These are phyloP conservation scores for Daedaleopsis sinensis DNA, from an alignment of 768 basidiomycete genomes.

Conservation along the genomic window DNA sequence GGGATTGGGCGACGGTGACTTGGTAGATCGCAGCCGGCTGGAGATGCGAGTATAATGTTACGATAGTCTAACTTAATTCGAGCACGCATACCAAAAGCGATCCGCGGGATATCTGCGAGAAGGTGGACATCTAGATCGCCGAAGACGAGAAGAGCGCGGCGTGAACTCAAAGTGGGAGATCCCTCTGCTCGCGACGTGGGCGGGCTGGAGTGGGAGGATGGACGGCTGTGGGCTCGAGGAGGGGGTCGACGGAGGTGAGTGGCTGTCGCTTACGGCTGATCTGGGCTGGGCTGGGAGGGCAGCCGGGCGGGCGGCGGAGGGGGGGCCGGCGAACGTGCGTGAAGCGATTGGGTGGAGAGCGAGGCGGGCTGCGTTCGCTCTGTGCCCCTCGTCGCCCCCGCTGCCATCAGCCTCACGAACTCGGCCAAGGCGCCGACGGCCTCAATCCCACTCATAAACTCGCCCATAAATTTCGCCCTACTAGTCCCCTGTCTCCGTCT, in stretches of 20 bases:
- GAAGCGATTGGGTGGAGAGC: conserved; percentile 28
- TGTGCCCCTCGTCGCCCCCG: neutral
- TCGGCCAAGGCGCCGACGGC: conserved; percentile 13
- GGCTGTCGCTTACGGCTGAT: conserved; percentile 12
- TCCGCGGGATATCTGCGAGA: conserved; percentile 9
- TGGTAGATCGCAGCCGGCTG: neutral
- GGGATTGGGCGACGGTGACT: neutral
- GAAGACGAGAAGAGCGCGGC: conserved; percentile 14
- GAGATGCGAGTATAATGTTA: neutral
- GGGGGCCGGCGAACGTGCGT: conserved; percentile 59
- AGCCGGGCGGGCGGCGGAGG: conserved; percentile 21
- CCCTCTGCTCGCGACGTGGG: neutral
- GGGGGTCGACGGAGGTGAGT: conserved; percentile 8
- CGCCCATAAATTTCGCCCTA: conserved; percentile 2
- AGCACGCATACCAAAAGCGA: neutral
- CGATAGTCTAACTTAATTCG: conserved; percentile 10
- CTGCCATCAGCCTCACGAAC: neutral
- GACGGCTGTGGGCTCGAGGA: neutral
- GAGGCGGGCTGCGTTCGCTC: neutral
- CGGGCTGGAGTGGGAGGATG: neutral
- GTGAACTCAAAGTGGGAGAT: neutral
- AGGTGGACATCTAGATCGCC: conserved; percentile 5
- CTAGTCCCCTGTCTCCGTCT: conserved; percentile 2
- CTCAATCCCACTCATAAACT: conserved; percentile 1
- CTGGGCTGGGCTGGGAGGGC: conserved; percentile 11